A percentile compares a stretch with the other conserved stretches of the same genome.
phyloP scores from a whole-genome alignment of 345 rosid species.

The Eutrema heterophyllum region DNA sequence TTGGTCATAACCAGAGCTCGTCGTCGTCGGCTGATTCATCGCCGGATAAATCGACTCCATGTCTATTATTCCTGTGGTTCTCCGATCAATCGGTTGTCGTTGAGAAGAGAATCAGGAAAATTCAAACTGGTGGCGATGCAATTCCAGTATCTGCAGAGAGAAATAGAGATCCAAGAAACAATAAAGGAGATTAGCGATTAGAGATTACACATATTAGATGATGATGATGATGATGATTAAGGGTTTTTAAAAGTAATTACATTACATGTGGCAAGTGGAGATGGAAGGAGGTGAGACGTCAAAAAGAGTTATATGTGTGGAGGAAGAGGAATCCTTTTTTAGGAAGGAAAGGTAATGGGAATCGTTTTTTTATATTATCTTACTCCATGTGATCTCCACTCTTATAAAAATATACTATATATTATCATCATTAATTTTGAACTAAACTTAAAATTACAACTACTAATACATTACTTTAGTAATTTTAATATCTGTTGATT shows the following conservation, averaged over 20 bases:
- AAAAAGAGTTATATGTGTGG: conserved; percentile 1
- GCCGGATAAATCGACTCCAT: conserved; percentile 33
- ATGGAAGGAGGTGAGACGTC: conserved; percentile 25
- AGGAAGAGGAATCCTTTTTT: conserved; percentile 19
- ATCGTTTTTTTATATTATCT: conserved; percentile 13
- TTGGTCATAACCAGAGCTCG: conserved; percentile 35
- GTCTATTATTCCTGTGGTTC: not conserved
- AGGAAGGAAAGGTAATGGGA: conserved; percentile 10
- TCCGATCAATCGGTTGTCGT: too few relatives aligned
- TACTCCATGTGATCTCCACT: conserved; percentile 29
- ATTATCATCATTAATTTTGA: too few relatives aligned
- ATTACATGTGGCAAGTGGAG: not conserved
- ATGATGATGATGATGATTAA: not conserved
- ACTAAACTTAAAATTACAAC: too few relatives aligned
- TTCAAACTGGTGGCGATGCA: not conserved
- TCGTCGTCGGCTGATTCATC: conserved; percentile 24
- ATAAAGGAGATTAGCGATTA: not conserved
- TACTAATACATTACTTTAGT: too few relatives aligned
- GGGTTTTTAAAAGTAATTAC: not conserved
- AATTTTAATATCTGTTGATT: too few relatives aligned
- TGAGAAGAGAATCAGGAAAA: not conserved
- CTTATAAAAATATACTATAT: too few relatives aligned
- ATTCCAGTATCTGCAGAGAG: not conserved
- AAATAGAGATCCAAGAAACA: not conserved
- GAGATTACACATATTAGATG: too few relatives aligned